Evolutionary conservation across 345 rosid species (phyloP).

Genomic region (Jatropha curcas): DNA sequence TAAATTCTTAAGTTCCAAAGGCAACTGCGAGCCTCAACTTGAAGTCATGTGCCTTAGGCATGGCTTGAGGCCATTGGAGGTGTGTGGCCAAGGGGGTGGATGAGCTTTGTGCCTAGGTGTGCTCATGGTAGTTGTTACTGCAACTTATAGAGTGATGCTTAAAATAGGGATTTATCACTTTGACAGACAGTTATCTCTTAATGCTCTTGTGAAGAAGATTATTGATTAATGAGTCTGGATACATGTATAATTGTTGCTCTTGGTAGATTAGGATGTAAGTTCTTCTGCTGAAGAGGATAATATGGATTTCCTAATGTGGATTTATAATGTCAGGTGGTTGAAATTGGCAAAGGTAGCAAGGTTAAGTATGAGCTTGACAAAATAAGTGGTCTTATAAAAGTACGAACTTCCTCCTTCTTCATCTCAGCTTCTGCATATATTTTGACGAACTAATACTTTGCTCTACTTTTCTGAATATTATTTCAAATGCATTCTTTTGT

Average conservation of each 20-base stretch:
- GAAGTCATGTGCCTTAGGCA: neutral
- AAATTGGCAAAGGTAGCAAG: conserved; percentile 93
- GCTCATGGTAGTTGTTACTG: neutral
- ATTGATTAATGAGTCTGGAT: neutral
- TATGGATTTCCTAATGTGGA: neutral
- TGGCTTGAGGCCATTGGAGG: neutral
- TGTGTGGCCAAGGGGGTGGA: neutral
- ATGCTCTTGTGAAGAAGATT: neutral
- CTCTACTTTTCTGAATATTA: neutral
- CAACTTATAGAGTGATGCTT: neutral
- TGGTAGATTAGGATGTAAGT: neutral
- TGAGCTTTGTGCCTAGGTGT: neutral
- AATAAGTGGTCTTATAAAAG: conserved; percentile 83
- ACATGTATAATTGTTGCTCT: neutral
- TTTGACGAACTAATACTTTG: neutral
- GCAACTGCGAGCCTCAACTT: neutral
- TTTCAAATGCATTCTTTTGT: conserved; percentile 1
- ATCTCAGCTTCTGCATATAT: neutral
- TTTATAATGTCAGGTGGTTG: conserved; percentile 64
- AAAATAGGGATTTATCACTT: neutral
- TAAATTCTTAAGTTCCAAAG: neutral
- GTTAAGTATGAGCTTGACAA: conserved; percentile 99
- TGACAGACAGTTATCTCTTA: neutral
- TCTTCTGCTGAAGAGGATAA: conserved; percentile 1
- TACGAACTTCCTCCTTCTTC: conserved; percentile 27